phyloP scores from a whole-genome alignment of 306 rosid genomes.

The Trifolium subterraneum region DNA sequence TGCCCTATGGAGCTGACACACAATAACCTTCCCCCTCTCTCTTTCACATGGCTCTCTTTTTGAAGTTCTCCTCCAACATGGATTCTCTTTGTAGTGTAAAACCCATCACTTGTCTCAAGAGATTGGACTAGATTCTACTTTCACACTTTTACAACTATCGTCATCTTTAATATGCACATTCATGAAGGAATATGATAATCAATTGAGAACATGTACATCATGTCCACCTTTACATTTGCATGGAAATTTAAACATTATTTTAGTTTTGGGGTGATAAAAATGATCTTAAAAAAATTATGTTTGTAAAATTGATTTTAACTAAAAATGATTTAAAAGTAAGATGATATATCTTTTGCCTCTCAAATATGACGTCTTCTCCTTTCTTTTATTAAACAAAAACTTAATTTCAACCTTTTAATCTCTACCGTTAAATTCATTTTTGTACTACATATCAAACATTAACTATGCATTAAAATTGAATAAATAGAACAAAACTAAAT shows the following conservation, averaged over 20 bases:
- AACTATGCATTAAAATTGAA: too few relatives aligned
- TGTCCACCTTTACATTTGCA: constrained; percentile 45
- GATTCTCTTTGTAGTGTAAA: constrained; percentile 75
- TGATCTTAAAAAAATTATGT: too few relatives aligned
- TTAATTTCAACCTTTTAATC: too few relatives aligned
- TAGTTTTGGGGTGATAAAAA: too few relatives aligned
- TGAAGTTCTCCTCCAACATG: constrained; percentile 68
- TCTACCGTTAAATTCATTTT: too few relatives aligned
- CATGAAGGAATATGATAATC: background rate
- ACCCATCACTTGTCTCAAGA: constrained; percentile 82
- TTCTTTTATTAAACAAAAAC: too few relatives aligned
- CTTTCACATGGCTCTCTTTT: constrained; percentile 71
- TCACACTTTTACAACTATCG: constrained; percentile 58
- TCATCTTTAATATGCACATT: constrained; percentile 42
- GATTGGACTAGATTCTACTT: constrained; percentile 76
- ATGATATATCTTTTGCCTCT: too few relatives aligned
- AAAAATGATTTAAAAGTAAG: too few relatives aligned
- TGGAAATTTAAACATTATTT: constrained; percentile 41
- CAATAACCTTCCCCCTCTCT: constrained; percentile 26
- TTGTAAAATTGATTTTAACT: too few relatives aligned
- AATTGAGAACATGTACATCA: background rate
- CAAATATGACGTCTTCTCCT: too few relatives aligned
- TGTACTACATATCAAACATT: too few relatives aligned
- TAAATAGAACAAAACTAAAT: too few relatives aligned
- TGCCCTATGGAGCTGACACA: constrained; percentile 67